phyloP scores from a whole-genome alignment of 371 early-diverging fungal genomes.

The Actinomucor elegans region DNA sequence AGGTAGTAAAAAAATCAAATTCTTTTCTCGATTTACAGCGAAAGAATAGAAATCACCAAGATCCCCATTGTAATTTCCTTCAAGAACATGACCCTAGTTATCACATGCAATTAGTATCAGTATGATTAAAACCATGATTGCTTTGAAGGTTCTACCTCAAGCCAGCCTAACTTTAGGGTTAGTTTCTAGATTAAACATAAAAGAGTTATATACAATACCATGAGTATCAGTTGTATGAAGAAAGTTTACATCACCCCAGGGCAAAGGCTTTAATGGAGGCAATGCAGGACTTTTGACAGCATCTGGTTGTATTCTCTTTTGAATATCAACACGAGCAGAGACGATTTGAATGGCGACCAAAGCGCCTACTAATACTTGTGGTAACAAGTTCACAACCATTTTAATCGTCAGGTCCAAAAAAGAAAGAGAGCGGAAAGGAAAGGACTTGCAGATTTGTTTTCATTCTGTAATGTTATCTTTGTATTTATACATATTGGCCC shows the following conservation, averaged over 20 bases:
- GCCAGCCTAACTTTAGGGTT: conserved; percentile 28
- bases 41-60: conserved; percentile 62
- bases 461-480: too few relatives aligned
- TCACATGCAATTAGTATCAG: not conserved
- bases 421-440: not conserved
- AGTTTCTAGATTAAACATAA: not conserved
- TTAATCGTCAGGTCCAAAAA: not conserved
- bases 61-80: conserved; percentile 49
- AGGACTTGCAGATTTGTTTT: too few relatives aligned
- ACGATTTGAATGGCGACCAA: too few relatives aligned
- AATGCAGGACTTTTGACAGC: conserved; percentile 1
- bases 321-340: too few relatives aligned
- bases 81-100: conserved; percentile 39
- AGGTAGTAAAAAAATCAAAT: not conserved
- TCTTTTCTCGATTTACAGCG: too few relatives aligned
- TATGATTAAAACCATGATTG: not conserved
- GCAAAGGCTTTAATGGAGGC: conserved; percentile 24
- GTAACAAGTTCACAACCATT: too few relatives aligned
- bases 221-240: conserved; percentile 54
- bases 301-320: conserved; percentile 12
- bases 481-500: too few relatives aligned
- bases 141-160: conserved; percentile 19
- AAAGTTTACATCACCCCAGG: conserved; percentile 55
- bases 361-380: too few relatives aligned
- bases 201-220: conserved; percentile 13